Evolutionary conservation across 768 basidiomycete genomes (phyloP).

Genomic region (Agaricus sinodeliciosus): DNA sequence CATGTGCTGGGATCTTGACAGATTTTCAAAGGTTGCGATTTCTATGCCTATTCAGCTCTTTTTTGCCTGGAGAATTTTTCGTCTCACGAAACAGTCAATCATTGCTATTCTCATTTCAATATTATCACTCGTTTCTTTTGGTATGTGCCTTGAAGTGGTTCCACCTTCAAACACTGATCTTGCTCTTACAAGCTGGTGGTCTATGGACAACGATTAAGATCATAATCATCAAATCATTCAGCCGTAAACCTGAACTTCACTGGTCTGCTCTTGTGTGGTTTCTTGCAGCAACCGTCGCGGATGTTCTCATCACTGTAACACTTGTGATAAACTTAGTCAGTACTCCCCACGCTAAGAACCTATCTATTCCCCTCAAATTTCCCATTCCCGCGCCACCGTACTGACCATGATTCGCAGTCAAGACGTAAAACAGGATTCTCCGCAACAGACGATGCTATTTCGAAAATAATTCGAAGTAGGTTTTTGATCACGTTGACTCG

Average conservation of each 20-base stretch:
- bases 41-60: conserved; percentile 44
- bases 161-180: neutral
- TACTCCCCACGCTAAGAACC: neutral
- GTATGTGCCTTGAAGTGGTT: conserved; percentile 13
- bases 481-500: neutral
- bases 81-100: conserved; percentile 32
- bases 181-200: conserved; percentile 26
- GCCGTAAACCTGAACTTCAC: conserved; percentile 36
- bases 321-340: conserved; percentile 32
- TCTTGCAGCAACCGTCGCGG: conserved; percentile 32
- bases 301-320: conserved; percentile 33
- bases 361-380: neutral
- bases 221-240: conserved; percentile 27
- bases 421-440: conserved; percentile 34
- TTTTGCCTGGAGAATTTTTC: conserved; percentile 35
- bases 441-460: conserved; percentile 35
- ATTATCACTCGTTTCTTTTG: conserved; percentile 29
- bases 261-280: conserved; percentile 40
- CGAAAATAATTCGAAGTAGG: conserved; percentile 27
- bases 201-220: conserved; percentile 34
- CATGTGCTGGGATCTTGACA: neutral
- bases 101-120: conserved; percentile 24
- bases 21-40: conserved; percentile 25
- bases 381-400: neutral
- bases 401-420: conserved; percentile 16